Conservation (phyloP, 2,329 filamentous ascomycete species). For the Emergomyces pasteurianus region DNA sequence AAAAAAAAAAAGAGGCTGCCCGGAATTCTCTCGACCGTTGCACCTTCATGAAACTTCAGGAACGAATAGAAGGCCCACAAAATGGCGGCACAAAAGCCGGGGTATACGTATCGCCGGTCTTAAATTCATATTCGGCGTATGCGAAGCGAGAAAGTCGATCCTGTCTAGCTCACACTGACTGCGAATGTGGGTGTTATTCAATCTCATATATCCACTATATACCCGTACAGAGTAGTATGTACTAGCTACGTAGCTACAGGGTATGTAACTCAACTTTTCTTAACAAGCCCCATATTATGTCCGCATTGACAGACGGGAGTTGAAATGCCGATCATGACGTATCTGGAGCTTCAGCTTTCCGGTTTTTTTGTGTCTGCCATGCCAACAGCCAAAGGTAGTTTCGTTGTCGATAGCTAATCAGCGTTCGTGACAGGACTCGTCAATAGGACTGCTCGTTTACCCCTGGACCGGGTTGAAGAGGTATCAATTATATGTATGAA, state of each 20-base stretch:
- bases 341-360: neutral
- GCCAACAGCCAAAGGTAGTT: neutral
- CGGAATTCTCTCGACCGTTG: neutral
- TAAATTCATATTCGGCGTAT: too few species aligned
- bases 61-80: neutral
- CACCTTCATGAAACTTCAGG: neutral
- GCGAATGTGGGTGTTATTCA: too few species aligned
- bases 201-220: too few species aligned
- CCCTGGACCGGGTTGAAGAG: neutral
- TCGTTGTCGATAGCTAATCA: neutral
- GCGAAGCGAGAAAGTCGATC: neutral
- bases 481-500: neutral
- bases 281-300: neutral
- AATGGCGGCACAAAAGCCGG: too few species aligned
- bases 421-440: neutral
- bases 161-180: neutral
- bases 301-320: neutral
- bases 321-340: neutral
- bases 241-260: too few species aligned
- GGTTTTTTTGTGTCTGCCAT: neutral
- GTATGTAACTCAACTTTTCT: neutral
- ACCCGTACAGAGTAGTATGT: too few species aligned
- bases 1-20: too few species aligned
- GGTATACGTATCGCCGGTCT: too few species aligned
- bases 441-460: neutral